Evolutionary conservation across 2,329 filamentous ascomycete genomes (phyloP), one percentile per base, ranked within the genome.

Genomic region (Aspergillus neoniger): DNA sequence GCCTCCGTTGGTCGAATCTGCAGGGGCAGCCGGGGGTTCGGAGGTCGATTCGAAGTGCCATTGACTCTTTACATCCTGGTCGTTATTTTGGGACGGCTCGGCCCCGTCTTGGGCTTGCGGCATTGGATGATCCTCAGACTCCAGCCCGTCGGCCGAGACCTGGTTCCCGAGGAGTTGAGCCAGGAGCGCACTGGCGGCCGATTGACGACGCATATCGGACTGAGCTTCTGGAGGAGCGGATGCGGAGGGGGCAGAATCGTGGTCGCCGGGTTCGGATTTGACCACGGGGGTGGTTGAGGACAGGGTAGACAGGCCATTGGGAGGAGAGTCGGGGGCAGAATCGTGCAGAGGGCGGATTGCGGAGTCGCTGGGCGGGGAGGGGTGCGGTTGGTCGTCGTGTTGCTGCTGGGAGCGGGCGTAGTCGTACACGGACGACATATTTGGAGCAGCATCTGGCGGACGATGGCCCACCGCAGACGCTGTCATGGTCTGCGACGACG

Each of bases 401-500:
- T 62, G 59, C 44, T 57, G 63, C 12, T 59, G 71, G 19, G 73
- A 67, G 61, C 67, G 65, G 67, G 70, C 68, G 72, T 76, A 76
- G 64, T 77, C 75, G 70, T 76, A 76, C 58, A 74, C 60, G 62
- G 76, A 73, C 69, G 76, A 74, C 72, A 73, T 74, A 64, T 77
- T 72, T 63, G 73, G 70, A 63, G 74, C 76, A 69, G 76, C 68
- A 69, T 79, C 76, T 67, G 74, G 75, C 70, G 77, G 77, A 68
- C 73, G 73, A 76, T 77, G 77, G 70, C 77, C 76, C 75, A 79
- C 72, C 70, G 76, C 74, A 74, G 77, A 76, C 75, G 77, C 76
- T 72, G 76, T 78, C 77, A 79, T 77, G 75, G 76, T 78, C 75
- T 78, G 76, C 72, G 76, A 79, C 68, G 73, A 76, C 74, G 76